A percentile compares a stretch with the other conserved stretches of the same genome.
Conservation (phyloP, 805 yeast genomes). For the Komagataella phaffii region DNA sequence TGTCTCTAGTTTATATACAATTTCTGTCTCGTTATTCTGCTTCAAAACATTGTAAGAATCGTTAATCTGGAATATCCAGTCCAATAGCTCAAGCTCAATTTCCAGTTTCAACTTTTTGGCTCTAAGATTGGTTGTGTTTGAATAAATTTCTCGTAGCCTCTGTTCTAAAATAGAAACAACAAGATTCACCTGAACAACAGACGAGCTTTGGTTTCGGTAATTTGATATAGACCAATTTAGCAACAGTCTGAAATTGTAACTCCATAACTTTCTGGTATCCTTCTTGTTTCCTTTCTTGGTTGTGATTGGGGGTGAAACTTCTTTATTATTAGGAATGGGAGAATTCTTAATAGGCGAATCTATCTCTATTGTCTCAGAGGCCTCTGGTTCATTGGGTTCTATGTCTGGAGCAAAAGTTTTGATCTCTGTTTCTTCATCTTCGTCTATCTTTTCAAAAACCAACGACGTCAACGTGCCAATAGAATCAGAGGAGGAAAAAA, state of each 20-base stretch:
- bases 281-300: not conserved
- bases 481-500: not conserved
- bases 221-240: slow-evolving; percentile 18
- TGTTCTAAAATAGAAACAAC: slow-evolving; percentile 13
- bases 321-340: not conserved
- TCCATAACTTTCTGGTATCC: slow-evolving; percentile 11
- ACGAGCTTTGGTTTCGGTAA: slow-evolving; percentile 6
- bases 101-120: slow-evolving; percentile 14
- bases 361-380: not conserved
- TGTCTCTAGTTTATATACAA: slow-evolving; percentile 5
- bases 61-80: slow-evolving; percentile 15
- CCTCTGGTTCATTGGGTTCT: not conserved
- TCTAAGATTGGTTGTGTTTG: slow-evolving; percentile 8
- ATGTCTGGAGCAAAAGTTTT: not conserved
- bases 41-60: slow-evolving; percentile 1
- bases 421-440: slow-evolving; percentile 4
- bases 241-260: slow-evolving; percentile 8
- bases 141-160: slow-evolving; percentile 9
- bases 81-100: slow-evolving; percentile 17
- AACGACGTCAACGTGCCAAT: slow-evolving; percentile 4
- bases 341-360: not conserved
- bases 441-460: slow-evolving; percentile 10
- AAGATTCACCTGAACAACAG: slow-evolving; percentile 9
- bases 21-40: slow-evolving; percentile 13
- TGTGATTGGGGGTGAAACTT: not conserved